Conservation (phyloP, 1,284 basidiomycete species). For the Spongispora temasekensis region DNA sequence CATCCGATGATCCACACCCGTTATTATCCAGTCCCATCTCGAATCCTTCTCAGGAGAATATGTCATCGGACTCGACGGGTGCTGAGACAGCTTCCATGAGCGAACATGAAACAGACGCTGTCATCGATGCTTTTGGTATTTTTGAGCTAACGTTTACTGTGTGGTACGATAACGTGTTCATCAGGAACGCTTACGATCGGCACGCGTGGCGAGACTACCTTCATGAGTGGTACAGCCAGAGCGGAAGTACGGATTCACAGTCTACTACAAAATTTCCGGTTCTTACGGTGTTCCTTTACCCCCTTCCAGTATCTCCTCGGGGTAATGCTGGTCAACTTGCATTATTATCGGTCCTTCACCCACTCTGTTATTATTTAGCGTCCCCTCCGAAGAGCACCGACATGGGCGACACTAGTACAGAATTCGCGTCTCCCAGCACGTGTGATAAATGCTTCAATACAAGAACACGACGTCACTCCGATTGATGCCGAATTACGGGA, state of each 20-base stretch:
- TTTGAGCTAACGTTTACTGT: not conserved
- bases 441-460: constrained; percentile 33
- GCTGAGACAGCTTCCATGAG: not conserved
- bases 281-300: not conserved
- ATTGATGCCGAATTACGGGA: constrained; percentile 36
- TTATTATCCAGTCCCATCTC: constrained; percentile 35
- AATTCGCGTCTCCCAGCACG: constrained; percentile 37
- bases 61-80: not conserved
- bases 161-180: constrained; percentile 1
- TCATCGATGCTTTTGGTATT: constrained; percentile 60
- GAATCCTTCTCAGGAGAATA: constrained; percentile 24
- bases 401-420: constrained; percentile 15
- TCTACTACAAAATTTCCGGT: constrained; percentile 1
- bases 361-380: constrained; percentile 9
- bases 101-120: constrained; percentile 43
- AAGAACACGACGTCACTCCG: constrained; percentile 35
- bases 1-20: constrained; percentile 49
- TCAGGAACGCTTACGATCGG: constrained; percentile 63
- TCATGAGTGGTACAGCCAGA: constrained; percentile 63
- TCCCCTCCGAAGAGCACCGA: constrained; percentile 21
- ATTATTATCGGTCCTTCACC: not conserved
- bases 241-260: constrained; percentile 51
- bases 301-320: constrained; percentile 50
- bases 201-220: constrained; percentile 52
- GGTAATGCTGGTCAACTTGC: constrained; percentile 35